Conservation (phyloP, 345 rosid genomes). For the Xanthoceras sorbifolium region DNA sequence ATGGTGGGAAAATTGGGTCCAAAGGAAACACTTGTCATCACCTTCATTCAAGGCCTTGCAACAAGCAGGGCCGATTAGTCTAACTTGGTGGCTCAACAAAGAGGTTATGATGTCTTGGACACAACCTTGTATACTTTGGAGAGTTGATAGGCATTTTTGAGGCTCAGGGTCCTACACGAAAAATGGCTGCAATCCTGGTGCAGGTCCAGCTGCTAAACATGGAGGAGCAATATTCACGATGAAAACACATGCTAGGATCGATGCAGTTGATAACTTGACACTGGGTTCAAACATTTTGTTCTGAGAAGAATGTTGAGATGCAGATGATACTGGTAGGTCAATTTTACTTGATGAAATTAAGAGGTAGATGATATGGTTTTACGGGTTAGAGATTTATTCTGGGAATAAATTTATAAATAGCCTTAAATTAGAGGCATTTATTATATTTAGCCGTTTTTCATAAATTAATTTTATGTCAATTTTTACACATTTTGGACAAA, state of each 20-base stretch:
- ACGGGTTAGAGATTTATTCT: too few species aligned
- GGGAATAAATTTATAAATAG: too few species aligned
- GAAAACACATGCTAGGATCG: neutral
- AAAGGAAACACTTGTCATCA: neutral
- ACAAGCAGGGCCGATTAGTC: constrained; percentile 7
- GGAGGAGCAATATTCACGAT: neutral
- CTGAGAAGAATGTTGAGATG: neutral
- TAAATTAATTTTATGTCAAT: too few species aligned
- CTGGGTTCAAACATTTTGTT: neutral
- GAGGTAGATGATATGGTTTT: too few species aligned
- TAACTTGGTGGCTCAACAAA: neutral
- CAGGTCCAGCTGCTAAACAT: too few species aligned
- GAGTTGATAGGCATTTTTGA: neutral
- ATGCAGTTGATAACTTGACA: neutral
- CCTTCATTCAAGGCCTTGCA: constrained; percentile 1
- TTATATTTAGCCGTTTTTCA: too few species aligned
- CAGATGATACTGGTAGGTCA: too few species aligned
- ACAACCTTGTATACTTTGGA: neutral
- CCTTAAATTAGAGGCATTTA: too few species aligned
- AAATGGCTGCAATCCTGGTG: too few species aligned
- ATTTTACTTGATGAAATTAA: too few species aligned
- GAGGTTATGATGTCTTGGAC: neutral
- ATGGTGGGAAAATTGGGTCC: neutral
- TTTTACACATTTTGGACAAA: too few species aligned
- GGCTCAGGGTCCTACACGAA: neutral